Evolutionary conservation across 2,329 filamentous ascomycete species (phyloP).

Genomic region (Fusarium gaditjirri): DNA sequence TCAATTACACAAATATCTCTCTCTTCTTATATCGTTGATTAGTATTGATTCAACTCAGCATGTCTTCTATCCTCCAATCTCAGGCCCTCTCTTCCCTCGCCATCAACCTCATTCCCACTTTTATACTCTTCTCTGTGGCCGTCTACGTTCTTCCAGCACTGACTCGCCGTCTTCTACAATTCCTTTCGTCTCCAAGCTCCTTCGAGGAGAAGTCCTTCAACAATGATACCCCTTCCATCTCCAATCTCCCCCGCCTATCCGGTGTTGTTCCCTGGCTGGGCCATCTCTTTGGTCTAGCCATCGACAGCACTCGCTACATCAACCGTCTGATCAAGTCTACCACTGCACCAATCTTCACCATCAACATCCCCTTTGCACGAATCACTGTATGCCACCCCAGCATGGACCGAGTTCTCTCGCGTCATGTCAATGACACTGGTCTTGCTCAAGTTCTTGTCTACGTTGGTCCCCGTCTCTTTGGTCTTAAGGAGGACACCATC

Average conservation of each 20-base stretch:
- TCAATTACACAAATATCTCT: not conserved
- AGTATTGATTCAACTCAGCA: not conserved
- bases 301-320: slow-evolving; percentile 43
- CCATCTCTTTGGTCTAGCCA: slow-evolving; percentile 41
- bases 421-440: slow-evolving; percentile 46
- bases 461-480: slow-evolving; percentile 45
- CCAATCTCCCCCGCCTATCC: slow-evolving; percentile 36
- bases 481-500: slow-evolving; percentile 38
- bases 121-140: not conserved
- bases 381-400: slow-evolving; percentile 45
- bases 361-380: slow-evolving; percentile 45
- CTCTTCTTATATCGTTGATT: not conserved
- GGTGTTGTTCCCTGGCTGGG: slow-evolving; percentile 41
- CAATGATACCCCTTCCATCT: slow-evolving; percentile 23
- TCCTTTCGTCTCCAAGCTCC: not conserved
- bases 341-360: slow-evolving; percentile 43
- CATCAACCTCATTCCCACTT: slow-evolving; percentile 20
- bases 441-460: slow-evolving; percentile 46
- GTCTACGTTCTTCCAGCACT: slow-evolving; percentile 19
- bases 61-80: not conserved
- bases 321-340: slow-evolving; percentile 41
- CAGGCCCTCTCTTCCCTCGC: slow-evolving; percentile 4
- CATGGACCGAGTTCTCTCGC: slow-evolving; percentile 43
- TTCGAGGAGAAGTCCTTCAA: slow-evolving; percentile 10
- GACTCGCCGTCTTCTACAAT: not conserved